Percentiles rank a stretch among this genome's conserved stretches.
Evolutionary conservation across 345 rosid species (phyloP).

Genomic region (Cardamine chenopodiifolia): DNA sequence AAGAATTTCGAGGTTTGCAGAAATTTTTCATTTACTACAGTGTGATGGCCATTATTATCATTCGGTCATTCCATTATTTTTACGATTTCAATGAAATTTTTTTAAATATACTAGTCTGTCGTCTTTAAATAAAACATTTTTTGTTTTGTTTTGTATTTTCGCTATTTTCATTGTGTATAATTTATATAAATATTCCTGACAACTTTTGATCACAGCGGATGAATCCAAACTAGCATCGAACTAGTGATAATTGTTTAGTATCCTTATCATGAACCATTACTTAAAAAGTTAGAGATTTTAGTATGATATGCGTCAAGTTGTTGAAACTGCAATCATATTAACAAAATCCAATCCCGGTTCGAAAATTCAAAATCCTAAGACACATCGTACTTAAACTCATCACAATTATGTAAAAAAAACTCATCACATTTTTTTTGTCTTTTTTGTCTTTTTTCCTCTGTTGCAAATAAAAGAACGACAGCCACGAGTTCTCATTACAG

Average conservation of each 20-base stretch:
- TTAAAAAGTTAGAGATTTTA: background rate
- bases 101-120: background rate
- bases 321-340: conserved; percentile 11
- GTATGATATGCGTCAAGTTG: background rate
- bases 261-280: conserved; percentile 5
- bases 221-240: background rate
- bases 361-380: conserved; percentile 4
- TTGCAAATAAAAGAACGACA: conserved; percentile 17
- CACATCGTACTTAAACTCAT: conserved; percentile 13
- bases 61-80: background rate
- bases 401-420: background rate
- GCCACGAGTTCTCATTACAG: background rate
- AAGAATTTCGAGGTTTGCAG: background rate
- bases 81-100: background rate
- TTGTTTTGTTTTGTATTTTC: background rate
- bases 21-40: background rate
- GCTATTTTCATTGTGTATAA: background rate
- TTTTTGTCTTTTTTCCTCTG: background rate
- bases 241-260: background rate
- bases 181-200: background rate
- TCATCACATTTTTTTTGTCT: background rate
- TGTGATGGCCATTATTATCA: background rate
- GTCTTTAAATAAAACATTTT: background rate
- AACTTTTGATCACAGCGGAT: background rate
- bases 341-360: conserved; percentile 16